Conservation (phyloP, 1,284 basidiomycete species). For the Trametes polyzona region DNA sequence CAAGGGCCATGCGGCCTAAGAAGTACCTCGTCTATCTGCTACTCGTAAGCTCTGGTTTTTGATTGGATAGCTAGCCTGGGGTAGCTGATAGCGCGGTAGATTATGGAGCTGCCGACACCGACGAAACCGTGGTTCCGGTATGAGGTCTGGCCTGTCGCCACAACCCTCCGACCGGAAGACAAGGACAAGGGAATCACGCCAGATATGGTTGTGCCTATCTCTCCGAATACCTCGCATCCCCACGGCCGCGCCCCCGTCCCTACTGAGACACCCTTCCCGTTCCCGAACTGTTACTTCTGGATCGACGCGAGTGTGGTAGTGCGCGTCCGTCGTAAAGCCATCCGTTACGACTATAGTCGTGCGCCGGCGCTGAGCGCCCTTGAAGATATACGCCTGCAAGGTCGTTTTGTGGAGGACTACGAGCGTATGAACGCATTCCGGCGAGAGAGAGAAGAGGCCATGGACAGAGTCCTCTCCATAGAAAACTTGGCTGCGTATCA, state of each 20-base stretch:
- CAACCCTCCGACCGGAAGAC: not conserved
- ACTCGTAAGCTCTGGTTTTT: not conserved
- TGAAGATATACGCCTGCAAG: not conserved
- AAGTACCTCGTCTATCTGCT: not conserved
- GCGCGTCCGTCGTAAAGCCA: not conserved
- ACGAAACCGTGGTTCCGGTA: too few species aligned
- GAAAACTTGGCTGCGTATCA: not conserved
- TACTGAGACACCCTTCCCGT: not conserved
- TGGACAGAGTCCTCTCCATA: not conserved
- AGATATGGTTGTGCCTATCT: slow-evolving; percentile 10
- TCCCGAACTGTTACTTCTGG: slow-evolving; percentile 3
- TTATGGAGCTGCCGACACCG: too few species aligned
- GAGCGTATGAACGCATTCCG: not conserved
- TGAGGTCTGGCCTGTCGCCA: too few species aligned
- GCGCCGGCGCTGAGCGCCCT: not conserved
- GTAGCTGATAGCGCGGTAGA: too few species aligned
- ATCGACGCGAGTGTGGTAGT: not conserved
- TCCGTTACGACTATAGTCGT: not conserved
- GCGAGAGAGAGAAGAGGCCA: not conserved
- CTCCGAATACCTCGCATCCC: not conserved
- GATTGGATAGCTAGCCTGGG: too few species aligned
- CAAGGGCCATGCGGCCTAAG: not conserved
- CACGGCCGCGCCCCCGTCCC: not conserved
- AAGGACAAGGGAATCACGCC: not conserved
- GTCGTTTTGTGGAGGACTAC: not conserved